These are phyloP conservation scores for Antitrichia curtipendula DNA, from an alignment of 225 moss, liverwort and hornwort genomes.

Conservation along the genomic window DNA sequence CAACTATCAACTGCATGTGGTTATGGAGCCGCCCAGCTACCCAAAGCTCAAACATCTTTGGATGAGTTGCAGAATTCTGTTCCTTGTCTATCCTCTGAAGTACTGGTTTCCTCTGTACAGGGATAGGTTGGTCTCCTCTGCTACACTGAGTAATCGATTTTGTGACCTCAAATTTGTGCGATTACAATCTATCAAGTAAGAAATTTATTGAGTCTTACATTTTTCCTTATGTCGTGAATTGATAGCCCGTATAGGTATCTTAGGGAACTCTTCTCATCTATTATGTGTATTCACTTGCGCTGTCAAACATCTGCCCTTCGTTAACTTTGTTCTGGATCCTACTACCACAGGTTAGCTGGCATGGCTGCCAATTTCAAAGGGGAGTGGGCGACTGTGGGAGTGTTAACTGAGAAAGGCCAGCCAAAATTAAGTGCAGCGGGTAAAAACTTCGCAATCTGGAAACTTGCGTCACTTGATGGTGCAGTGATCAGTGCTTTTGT, in stretches of 20 bases:
- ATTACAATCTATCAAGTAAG: constrained; percentile 78
- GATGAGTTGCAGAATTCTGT: not conserved
- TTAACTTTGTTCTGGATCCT: not conserved
- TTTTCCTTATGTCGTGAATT: not conserved
- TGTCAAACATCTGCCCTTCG: not conserved
- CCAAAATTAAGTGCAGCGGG: constrained; percentile 75
- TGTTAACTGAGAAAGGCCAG: constrained; percentile 64
- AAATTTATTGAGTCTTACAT: not conserved
- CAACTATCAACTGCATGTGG: not conserved
- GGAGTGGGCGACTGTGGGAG: constrained; percentile 84
- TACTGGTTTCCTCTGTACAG: constrained; percentile 14
- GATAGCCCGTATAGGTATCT: not conserved
- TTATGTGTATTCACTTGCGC: not conserved
- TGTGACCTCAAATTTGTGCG: constrained; percentile 67
- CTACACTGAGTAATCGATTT: constrained; percentile 31
- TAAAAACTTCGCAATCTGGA: constrained; percentile 79
- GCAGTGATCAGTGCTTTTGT: constrained; percentile 48
- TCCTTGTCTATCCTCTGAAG: not conserved
- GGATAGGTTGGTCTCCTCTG: constrained; percentile 54
- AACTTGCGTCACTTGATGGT: constrained; percentile 70
- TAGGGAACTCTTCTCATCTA: not conserved
- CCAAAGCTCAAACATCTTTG: not conserved
- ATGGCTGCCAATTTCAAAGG: constrained; percentile 64
- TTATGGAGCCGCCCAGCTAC: not conserved
- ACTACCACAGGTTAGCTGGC: constrained; percentile 43